Percentiles rank a stretch among this genome's conserved stretches.
These are phyloP conservation scores for Candolleomyces aberdarensis DNA, from an alignment of 768 basidiomycete species.

Conservation along the genomic window DNA sequence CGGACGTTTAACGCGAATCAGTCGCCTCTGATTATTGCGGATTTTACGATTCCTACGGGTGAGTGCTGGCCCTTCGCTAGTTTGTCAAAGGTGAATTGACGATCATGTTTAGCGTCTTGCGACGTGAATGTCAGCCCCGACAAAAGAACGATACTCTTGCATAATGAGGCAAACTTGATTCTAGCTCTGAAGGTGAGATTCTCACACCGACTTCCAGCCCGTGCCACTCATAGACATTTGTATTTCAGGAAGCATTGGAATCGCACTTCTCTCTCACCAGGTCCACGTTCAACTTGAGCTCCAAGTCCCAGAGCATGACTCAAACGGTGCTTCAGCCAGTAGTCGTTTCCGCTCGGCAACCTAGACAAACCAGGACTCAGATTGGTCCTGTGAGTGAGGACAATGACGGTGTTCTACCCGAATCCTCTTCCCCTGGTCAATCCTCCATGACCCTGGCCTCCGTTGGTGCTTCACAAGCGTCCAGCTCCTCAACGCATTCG, in stretches of 20 bases:
- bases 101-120: slow-evolving; percentile 52
- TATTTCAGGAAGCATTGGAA: slow-evolving; percentile 60
- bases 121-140: slow-evolving; percentile 97
- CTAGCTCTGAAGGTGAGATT: slow-evolving; percentile 66
- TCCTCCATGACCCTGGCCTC: too few species aligned
- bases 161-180: slow-evolving; percentile 81
- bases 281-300: slow-evolving; percentile 65
- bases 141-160: slow-evolving; percentile 92
- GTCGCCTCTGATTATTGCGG: slow-evolving; percentile 77
- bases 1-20: slow-evolving; percentile 73
- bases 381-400: neutral
- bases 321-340: neutral
- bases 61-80: neutral
- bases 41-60: slow-evolving; percentile 79
- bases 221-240: neutral
- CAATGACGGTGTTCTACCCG: neutral
- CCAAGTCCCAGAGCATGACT: slow-evolving; percentile 3
- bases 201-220: neutral
- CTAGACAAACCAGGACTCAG: neutral
- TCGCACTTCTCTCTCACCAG: slow-evolving; percentile 61
- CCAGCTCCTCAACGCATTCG: too few species aligned
- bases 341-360: neutral
- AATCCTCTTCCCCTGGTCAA: too few species aligned
- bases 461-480: too few species aligned
- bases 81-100: neutral